phyloP scores from a whole-genome alignment of 2,329 filamentous ascomycete species.

The Thielaviopsis punctulata region DNA sequence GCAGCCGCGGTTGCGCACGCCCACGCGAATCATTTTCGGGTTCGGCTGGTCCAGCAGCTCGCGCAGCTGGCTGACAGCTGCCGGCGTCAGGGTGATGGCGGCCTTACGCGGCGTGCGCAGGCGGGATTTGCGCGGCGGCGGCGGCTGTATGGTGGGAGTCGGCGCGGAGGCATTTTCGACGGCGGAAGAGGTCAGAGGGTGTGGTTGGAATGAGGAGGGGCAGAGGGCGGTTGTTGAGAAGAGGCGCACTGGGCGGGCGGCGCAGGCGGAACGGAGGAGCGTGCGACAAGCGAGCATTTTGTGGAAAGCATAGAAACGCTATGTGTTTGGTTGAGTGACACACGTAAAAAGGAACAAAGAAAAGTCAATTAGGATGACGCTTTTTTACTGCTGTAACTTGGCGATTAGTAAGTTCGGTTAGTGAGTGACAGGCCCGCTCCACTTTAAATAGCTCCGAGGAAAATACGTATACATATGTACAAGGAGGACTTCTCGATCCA shows the following conservation, averaged over 20 bases:
- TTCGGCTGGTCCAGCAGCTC: slow-evolving; percentile 67
- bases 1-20: slow-evolving; percentile 85
- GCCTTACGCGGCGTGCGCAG: slow-evolving; percentile 66
- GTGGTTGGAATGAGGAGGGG: slow-evolving; percentile 7
- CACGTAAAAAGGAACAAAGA: no score
- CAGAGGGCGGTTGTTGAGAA: not conserved
- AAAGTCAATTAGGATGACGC: no score
- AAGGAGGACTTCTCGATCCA: no score
- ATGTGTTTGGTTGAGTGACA: no score
- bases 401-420: no score
- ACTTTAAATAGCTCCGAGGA: no score
- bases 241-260: not conserved
- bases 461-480: no score
- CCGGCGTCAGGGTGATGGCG: slow-evolving; percentile 68
- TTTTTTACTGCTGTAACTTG: no score
- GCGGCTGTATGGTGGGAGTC: slow-evolving; percentile 12
- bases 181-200: slow-evolving; percentile 3
- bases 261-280: not conserved
- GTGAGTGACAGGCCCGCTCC: no score
- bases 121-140: slow-evolving; percentile 32
- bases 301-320: not conserved
- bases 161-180: slow-evolving; percentile 3
- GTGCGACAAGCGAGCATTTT: not conserved
- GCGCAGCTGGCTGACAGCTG: slow-evolving; percentile 64
- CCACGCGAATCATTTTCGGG: slow-evolving; percentile 84